Evolutionary conservation across 495 filamentous ascomycete species (phyloP).

Genomic region (Physcia stellaris): DNA sequence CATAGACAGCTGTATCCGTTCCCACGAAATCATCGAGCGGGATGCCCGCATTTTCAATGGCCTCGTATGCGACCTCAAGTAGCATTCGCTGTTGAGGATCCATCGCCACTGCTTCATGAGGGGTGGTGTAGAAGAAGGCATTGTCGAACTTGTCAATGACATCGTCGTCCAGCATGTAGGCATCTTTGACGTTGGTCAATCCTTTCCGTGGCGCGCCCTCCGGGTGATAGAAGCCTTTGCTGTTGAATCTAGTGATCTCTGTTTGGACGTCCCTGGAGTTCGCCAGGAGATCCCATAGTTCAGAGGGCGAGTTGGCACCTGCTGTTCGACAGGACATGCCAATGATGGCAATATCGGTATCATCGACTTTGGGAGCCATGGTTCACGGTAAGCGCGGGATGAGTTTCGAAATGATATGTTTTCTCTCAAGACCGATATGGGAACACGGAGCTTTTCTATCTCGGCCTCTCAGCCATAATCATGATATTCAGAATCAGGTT

Average conservation of each 20-base stretch:
- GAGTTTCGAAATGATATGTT: no score
- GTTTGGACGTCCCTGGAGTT: background rate
- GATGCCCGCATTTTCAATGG: constrained; percentile 34
- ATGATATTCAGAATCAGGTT: no score
- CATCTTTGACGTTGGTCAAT: constrained; percentile 8
- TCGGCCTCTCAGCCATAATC: no score
- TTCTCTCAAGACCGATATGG: no score
- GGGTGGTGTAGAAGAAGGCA: constrained; percentile 34
- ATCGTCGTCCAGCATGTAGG: constrained; percentile 36
- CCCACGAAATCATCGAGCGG: constrained; percentile 27
- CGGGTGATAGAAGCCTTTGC: constrained; percentile 27
- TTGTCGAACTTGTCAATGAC: constrained; percentile 39
- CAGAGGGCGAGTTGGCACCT: constrained; percentile 31
- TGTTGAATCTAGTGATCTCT: constrained; percentile 25
- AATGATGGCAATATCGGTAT: constrained; percentile 32
- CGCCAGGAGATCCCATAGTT: constrained; percentile 31
- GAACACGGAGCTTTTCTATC: no score
- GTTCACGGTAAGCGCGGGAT: no score
- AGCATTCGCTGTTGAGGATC: constrained; percentile 36
- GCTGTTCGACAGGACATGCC: constrained; percentile 37
- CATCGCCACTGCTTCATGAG: constrained; percentile 28
- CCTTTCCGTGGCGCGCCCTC: constrained; percentile 8
- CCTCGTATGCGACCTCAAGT: constrained; percentile 32
- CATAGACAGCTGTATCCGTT: constrained; percentile 31
- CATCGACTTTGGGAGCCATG: no score